These are phyloP conservation scores for Brachypodium distachyon DNA, from an alignment of 202 grass and related monocot species.

Conservation along the genomic window DNA sequence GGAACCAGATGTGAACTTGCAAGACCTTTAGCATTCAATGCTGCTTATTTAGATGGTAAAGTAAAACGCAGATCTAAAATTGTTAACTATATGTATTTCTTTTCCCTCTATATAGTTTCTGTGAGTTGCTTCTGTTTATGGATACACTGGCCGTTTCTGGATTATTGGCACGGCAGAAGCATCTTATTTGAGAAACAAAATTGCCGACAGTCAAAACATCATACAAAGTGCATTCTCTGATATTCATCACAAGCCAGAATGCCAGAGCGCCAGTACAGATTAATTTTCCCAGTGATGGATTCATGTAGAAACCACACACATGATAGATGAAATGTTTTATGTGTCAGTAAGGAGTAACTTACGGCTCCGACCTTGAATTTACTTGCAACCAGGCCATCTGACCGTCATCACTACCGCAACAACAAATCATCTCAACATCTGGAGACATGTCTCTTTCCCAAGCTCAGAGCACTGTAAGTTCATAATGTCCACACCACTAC, in stretches of 20 bases:
- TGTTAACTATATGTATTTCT: too few species aligned
- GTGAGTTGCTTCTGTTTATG: constrained; percentile 36
- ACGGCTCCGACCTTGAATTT: not conserved
- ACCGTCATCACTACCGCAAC: not conserved
- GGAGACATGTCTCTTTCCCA: constrained; percentile 47
- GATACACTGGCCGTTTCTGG: constrained; percentile 49
- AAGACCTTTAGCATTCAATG: not conserved
- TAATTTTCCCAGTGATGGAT: constrained; percentile 22
- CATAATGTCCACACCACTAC: not conserved
- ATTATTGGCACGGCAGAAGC: constrained; percentile 26
- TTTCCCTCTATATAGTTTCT: constrained; percentile 34
- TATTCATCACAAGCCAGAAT: constrained; percentile 29
- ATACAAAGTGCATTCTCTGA: constrained; percentile 22
- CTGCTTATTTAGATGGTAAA: not conserved
- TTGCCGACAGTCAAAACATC: constrained; percentile 17
- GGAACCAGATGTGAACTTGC: not conserved
- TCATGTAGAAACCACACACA: constrained; percentile 28
- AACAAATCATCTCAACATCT: constrained; percentile 46
- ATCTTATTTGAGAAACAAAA: constrained; percentile 46
- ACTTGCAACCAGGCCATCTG: constrained; percentile 30
- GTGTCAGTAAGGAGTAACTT: not conserved
- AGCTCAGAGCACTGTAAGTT: constrained; percentile 40
- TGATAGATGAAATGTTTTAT: constrained; percentile 5
- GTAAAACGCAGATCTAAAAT: not conserved
- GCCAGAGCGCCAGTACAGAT: constrained; percentile 31